Base-by-base conservation (phyloP, 2,329 filamentous ascomycete genomes). In the Fusarium beomiforme region DNA sequence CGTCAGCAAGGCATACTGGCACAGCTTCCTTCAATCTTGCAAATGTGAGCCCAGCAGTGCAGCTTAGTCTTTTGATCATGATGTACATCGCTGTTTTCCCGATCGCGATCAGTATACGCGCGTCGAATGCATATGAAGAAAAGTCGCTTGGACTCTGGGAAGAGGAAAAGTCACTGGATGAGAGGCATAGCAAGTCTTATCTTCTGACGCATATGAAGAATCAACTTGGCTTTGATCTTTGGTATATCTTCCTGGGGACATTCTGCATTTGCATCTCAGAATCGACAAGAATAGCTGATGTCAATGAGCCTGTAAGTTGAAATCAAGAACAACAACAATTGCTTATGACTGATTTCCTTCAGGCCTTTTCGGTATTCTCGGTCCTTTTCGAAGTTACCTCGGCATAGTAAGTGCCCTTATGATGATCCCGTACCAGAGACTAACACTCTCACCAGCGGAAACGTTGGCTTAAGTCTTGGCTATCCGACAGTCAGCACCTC, bases 41-140 rank as follows among this genome's bases (percentile, higher is more conserved):
- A 0, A 77, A 75, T 2, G 80, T 89, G 4, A 86, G 84, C 29
- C 86, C 88, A 4, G 84, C 83, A 6, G 83, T 89, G 2, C 88
- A 89, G 68, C 83, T 90, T 10, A 84, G 88, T 26, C 86, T 89
- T 57, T 80, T 90, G 0, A 83, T 89, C 24, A 90, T 91, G 88
- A 90, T 91, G 88, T 90, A 90, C 76, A 90, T 90, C 41, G 85
- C 85, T 11, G 83, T 87, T 6, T 89, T 88, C 55, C 89, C 89
- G 0, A 86, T 90, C 23, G 87, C 87, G 16, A 88, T 91, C 50
- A 88, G 85, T 13, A 89, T 90, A 76, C 85, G 88, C 19, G 84
- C 86, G 39, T 86, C 84, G 21, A 90, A 88, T 71, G 85, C 88
- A 5, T 90, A 90, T 75, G 88, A 90, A 77, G 88, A 90, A 72